phyloP scores from a whole-genome alignment of 306 rosid species.

The Quercus gilva region DNA sequence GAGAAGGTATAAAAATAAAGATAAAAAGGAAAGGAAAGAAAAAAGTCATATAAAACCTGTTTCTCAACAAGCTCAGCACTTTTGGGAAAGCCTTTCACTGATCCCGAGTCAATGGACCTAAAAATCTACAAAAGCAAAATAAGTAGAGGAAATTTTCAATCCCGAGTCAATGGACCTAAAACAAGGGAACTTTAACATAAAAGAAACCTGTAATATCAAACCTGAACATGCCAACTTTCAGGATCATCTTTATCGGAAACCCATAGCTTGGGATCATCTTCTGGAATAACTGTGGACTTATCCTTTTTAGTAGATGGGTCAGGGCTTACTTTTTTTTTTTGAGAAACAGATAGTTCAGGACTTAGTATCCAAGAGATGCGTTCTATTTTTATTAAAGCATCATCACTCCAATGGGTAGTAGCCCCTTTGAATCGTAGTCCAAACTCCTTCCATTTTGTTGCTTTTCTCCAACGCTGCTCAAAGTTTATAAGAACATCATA shows the following conservation, averaged over 20 bases:
- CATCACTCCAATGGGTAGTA: conserved; percentile 69
- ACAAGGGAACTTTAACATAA: conserved; percentile 7
- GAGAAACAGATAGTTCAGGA: conserved; percentile 35
- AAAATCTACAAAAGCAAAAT: conserved; percentile 57
- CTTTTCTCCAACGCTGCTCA: conserved; percentile 91
- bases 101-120: conserved; percentile 93
- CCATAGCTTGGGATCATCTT: conserved; percentile 53
- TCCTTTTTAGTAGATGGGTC: neutral
- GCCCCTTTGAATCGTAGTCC: conserved; percentile 47
- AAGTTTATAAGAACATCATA: conserved; percentile 91
- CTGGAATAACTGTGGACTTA: conserved; percentile 44
- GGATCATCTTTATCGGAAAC: conserved; percentile 60
- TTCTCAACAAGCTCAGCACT: conserved; percentile 31
- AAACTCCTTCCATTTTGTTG: conserved; percentile 78
- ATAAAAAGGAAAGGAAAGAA: conserved; percentile 14
- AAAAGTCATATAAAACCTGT: conserved; percentile 42
- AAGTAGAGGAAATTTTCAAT: neutral
- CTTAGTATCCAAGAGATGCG: conserved; percentile 95
- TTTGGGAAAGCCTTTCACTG: conserved; percentile 88
- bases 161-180: neutral
- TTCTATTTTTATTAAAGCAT: conserved; percentile 65
- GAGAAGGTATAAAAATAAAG: neutral
- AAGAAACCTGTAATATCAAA: conserved; percentile 34
- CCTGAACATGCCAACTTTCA: conserved; percentile 97
- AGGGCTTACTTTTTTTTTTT: no score